These are phyloP conservation scores for Maudiozyma barnettii DNA, from an alignment of 805 yeast genomes.

Conservation along the genomic window DNA sequence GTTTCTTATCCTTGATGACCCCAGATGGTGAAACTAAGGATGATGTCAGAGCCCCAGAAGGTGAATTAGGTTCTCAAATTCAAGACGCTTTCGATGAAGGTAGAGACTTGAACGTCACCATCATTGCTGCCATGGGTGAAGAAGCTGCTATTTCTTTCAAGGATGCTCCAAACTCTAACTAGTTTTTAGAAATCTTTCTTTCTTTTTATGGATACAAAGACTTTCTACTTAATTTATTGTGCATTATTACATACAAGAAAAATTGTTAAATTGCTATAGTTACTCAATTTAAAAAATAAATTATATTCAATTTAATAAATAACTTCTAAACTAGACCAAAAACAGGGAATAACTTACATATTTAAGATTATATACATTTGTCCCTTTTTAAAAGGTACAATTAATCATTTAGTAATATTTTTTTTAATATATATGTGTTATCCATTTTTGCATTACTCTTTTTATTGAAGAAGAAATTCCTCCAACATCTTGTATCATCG, in stretches of 20 bases:
- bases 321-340: too few relatives aligned
- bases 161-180: slow-evolving; percentile 68
- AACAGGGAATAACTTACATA: too few relatives aligned
- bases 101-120: slow-evolving; percentile 93
- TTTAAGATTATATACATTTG: too few relatives aligned
- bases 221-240: not conserved
- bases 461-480: too few relatives aligned
- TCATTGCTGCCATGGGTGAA: slow-evolving; percentile 98
- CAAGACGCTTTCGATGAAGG: slow-evolving; percentile 94
- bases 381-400: too few relatives aligned
- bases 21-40: slow-evolving; percentile 98
- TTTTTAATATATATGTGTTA: too few relatives aligned
- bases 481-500: not conserved
- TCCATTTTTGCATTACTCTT: too few relatives aligned
- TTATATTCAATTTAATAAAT: not conserved
- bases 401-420: too few relatives aligned
- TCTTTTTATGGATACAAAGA: not conserved
- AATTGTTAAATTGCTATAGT: not conserved
- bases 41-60: slow-evolving; percentile 97
- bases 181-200: not conserved
- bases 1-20: slow-evolving; percentile 94
- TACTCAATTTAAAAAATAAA: not conserved
- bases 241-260: not conserved
- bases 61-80: slow-evolving; percentile 90
- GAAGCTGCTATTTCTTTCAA: slow-evolving; percentile 98